phyloP scores from a whole-genome alignment of 2,329 filamentous ascomycete species.

The Diaporthe ilicicola region DNA sequence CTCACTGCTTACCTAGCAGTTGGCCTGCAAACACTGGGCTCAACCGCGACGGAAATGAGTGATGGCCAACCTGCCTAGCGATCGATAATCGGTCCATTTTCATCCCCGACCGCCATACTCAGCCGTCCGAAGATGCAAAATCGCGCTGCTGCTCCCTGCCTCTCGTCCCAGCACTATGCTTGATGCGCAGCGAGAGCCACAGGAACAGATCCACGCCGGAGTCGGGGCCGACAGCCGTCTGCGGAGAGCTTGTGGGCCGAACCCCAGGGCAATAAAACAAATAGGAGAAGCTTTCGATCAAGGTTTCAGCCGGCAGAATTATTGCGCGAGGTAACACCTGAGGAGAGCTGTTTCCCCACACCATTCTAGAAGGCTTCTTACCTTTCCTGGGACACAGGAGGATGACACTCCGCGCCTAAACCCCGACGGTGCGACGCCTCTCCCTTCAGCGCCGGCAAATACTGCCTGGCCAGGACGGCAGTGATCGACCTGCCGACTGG shows the following conservation, averaged over 20 bases:
- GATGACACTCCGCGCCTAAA: slow-evolving; percentile 13
- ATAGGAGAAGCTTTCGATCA: slow-evolving; percentile 7
- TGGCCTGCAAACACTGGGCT: not conserved
- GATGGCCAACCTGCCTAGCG: too few species aligned
- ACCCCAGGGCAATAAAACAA: not conserved
- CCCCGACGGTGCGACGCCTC: slow-evolving; percentile 17
- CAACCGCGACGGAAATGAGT: too few species aligned
- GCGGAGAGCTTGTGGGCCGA: not conserved
- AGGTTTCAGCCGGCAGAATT: slow-evolving; percentile 12
- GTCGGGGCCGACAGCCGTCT: slow-evolving; percentile 6
- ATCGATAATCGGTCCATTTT: too few species aligned
- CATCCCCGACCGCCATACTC: too few species aligned
- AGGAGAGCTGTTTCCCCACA: slow-evolving; percentile 2
- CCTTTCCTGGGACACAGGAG: slow-evolving; percentile 2
- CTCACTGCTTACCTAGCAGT: not conserved
- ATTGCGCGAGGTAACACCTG: slow-evolving; percentile 2
- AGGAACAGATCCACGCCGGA: not conserved
- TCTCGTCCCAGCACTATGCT: not conserved
- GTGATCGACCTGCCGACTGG: not conserved
- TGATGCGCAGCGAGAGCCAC: too few species aligned
- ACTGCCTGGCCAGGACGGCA: not conserved
- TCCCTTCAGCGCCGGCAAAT: slow-evolving; percentile 9
- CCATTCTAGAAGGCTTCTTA: slow-evolving; percentile 19
- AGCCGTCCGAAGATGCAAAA: too few species aligned
- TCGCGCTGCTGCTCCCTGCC: not conserved